phyloP scores from a whole-genome alignment of 2,329 filamentous ascomycete species.

The Pestalotiopsis sp. region DNA sequence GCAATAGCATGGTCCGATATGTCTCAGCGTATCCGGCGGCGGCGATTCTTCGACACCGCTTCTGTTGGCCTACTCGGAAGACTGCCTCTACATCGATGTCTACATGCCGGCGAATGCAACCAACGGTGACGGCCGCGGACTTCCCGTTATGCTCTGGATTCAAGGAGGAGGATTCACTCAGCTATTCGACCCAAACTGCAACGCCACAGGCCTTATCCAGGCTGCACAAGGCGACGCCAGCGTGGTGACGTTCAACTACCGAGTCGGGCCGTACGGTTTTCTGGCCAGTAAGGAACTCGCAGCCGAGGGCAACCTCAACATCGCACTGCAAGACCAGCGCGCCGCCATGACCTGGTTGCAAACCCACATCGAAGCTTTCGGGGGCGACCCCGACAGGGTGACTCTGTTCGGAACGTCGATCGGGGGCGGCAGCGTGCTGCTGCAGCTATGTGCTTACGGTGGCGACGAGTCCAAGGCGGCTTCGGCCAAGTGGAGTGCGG shows the following conservation, averaged over 20 bases:
- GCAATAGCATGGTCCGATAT: neutral
- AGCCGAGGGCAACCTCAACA: slow-evolving; percentile 23
- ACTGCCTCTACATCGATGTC: slow-evolving; percentile 57
- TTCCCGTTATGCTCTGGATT: slow-evolving; percentile 25
- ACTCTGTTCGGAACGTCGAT: slow-evolving; percentile 24
- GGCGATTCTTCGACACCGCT: neutral
- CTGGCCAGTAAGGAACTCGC: slow-evolving; percentile 22
- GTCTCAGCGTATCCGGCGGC: neutral
- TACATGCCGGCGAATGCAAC: slow-evolving; percentile 43
- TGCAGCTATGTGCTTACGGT: neutral
- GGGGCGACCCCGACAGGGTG: slow-evolving; percentile 18
- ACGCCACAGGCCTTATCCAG: slow-evolving; percentile 35
- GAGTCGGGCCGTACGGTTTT: slow-evolving; percentile 27
- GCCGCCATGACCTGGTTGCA: slow-evolving; percentile 21
- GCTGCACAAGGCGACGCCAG: slow-evolving; percentile 22
- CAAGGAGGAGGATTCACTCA: slow-evolving; percentile 25
- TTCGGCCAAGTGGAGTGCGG: neutral
- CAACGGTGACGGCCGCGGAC: neutral
- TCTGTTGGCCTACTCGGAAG: slow-evolving; percentile 33
- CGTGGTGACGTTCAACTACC: slow-evolving; percentile 29
- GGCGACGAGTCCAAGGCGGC: neutral
- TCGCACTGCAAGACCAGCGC: slow-evolving; percentile 21
- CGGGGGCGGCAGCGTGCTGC: slow-evolving; percentile 9
- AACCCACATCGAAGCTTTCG: slow-evolving; percentile 20
- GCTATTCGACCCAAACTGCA: slow-evolving; percentile 25